A percentile compares a stretch with the other conserved stretches of the same genome.
phyloP scores from a whole-genome alignment of 805 yeast species.

The Tetrapisispora taiwanensis region DNA sequence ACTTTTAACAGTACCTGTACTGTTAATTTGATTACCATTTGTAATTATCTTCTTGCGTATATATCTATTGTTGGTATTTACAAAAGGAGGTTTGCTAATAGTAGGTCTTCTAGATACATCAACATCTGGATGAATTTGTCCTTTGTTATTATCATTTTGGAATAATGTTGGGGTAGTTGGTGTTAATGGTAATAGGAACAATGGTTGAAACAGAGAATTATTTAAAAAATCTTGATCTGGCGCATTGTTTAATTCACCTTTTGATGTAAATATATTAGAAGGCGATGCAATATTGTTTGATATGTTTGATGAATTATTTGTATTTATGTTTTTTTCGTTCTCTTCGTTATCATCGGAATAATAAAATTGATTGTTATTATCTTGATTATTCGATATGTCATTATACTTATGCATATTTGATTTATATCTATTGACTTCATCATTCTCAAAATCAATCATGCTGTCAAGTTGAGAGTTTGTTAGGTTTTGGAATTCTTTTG shows the following conservation, averaged over 20 bases:
- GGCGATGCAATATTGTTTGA: conserved; percentile 19
- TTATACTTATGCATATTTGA: conserved; percentile 2
- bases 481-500: conserved; percentile 17
- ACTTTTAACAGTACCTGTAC: not conserved
- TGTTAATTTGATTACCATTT: not conserved
- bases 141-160: conserved; percentile 1
- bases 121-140: not conserved
- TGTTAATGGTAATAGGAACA: conserved; percentile 14
- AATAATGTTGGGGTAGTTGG: conserved; percentile 17
- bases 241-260: not conserved
- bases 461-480: conserved; percentile 3
- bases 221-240: not conserved
- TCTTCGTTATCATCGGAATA: conserved; percentile 1
- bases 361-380: conserved; percentile 3
- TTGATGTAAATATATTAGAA: not conserved
- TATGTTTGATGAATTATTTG: conserved; percentile 10
- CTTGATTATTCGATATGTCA: conserved; percentile 1
- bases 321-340: not conserved
- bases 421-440: not conserved
- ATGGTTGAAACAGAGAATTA: conserved; percentile 9
- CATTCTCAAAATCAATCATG: not conserved
- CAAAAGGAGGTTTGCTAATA: conserved; percentile 1
- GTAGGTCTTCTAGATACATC: conserved; percentile 1
- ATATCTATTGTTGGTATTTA: conserved; percentile 3
- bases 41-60: conserved; percentile 2